Evolutionary conservation across 2,329 filamentous ascomycete genomes (phyloP).

Genomic region (Colletotrichum truncatum): DNA sequence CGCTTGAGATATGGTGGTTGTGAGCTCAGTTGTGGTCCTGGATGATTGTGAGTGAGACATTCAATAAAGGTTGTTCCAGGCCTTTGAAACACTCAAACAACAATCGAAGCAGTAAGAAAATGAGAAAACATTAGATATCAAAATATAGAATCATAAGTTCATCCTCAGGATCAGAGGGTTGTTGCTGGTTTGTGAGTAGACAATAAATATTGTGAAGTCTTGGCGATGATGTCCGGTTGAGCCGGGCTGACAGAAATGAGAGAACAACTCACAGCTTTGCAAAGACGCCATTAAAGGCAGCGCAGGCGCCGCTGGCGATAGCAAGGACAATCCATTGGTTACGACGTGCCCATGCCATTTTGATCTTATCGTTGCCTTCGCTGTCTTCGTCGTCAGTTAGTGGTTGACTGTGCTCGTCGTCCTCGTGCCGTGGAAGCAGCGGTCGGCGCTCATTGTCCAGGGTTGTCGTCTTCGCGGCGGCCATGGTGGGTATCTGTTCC

Average conservation of each 20-base stretch:
- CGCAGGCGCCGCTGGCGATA: slow-evolving; percentile 78
- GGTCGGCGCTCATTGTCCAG: slow-evolving; percentile 34
- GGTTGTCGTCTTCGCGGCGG: slow-evolving; percentile 22
- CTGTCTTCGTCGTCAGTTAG: slow-evolving; percentile 4
- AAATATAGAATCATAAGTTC: background rate
- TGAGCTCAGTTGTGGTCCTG: slow-evolving; percentile 67
- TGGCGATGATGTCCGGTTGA: slow-evolving; percentile 2
- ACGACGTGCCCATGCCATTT: slow-evolving; percentile 37
- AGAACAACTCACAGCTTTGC: slow-evolving; percentile 74
- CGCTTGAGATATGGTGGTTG: slow-evolving; percentile 54
- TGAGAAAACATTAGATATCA: background rate
- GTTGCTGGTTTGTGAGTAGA: background rate
- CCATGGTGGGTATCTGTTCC: slow-evolving; percentile 33
- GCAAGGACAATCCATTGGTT: slow-evolving; percentile 74
- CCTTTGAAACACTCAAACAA: background rate
- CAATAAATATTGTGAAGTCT: background rate
- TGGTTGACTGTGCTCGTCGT: slow-evolving; percentile 13
- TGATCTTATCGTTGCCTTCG: background rate
- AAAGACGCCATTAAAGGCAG: slow-evolving; percentile 84
- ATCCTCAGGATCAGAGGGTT: background rate
- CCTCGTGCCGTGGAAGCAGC: slow-evolving; percentile 32
- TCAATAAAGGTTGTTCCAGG: background rate
- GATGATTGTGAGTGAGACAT: slow-evolving; percentile 11
- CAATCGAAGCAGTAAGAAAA: background rate
- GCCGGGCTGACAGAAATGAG: background rate